These are phyloP conservation scores for Anisodus acutangulus DNA, from an alignment of 257 asterid species.

Conservation along the genomic window DNA sequence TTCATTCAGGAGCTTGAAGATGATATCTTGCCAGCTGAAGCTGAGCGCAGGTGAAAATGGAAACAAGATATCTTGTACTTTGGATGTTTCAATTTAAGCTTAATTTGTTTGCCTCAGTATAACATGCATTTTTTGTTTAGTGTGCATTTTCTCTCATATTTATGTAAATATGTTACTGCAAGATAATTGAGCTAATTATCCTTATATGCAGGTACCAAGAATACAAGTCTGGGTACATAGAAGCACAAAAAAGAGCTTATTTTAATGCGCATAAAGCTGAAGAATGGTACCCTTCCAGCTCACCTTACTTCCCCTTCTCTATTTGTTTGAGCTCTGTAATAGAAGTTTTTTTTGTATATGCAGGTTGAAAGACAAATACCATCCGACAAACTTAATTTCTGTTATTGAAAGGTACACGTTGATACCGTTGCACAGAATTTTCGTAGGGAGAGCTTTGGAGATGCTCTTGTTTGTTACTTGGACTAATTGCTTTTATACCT, in stretches of 20 bases:
- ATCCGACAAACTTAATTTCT: constrained; percentile 81
- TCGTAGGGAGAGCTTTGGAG: constrained; percentile 14
- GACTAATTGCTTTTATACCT: not conserved
- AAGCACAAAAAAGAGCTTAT: constrained; percentile 83
- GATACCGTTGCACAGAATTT: not conserved
- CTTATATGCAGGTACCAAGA: constrained; percentile 78
- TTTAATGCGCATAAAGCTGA: constrained; percentile 88
- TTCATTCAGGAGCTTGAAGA: constrained; percentile 99
- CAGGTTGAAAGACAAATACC: constrained; percentile 98
- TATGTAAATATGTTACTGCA: constrained; percentile 21
- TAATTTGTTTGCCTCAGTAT: not conserved
- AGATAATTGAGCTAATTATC: constrained; percentile 24
- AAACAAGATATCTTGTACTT: constrained; percentile 26
- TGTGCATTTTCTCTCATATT: constrained; percentile 24
- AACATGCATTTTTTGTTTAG: not conserved
- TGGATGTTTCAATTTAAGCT: constrained; percentile 37
- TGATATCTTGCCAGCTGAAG: constrained; percentile 94
- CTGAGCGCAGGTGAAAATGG: constrained; percentile 82
- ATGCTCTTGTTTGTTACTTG: constrained; percentile 15
- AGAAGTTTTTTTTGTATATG: constrained; percentile 36
- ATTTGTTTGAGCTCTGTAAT: constrained; percentile 27
- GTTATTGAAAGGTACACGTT: constrained; percentile 79
- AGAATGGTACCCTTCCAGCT: constrained; percentile 69
- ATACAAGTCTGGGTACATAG: constrained; percentile 80
- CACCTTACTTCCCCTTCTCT: constrained; percentile 23